A percentile compares a stretch with the other conserved stretches of the same genome.
Evolutionary conservation across 176 grass and related monocot genomes (phyloP).

Genomic region (Alloteropsis semialata): DNA sequence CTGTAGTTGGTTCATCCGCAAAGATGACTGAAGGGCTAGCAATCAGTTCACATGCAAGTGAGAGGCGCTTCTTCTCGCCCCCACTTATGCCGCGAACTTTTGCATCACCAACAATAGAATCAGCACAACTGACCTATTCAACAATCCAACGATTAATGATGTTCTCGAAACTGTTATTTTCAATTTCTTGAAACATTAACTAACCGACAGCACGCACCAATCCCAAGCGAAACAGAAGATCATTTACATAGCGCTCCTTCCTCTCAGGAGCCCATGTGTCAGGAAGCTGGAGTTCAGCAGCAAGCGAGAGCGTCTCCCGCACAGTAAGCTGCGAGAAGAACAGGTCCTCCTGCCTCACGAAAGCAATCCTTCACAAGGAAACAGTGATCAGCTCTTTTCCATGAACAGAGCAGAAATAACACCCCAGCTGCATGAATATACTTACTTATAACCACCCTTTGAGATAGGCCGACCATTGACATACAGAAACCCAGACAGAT

Average conservation of each 20-base stretch:
- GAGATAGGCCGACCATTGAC: constrained; percentile 60
- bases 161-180: not conserved
- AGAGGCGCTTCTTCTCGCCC: constrained; percentile 91
- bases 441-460: constrained; percentile 69
- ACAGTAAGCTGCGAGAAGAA: constrained; percentile 95
- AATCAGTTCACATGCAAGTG: constrained; percentile 91
- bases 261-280: constrained; percentile 47
- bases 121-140: constrained; percentile 78
- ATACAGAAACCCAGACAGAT: constrained; percentile 63
- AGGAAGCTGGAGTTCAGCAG: constrained; percentile 90
- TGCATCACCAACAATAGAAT: constrained; percentile 88
- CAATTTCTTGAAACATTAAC: not conserved
- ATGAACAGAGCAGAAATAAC: not conserved
- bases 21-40: constrained; percentile 95
- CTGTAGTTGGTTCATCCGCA: constrained; percentile 92
- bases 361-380: constrained; percentile 58
- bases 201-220: constrained; percentile 50
- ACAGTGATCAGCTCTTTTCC: not conserved
- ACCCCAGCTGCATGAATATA: not conserved
- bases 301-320: constrained; percentile 72
- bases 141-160: not conserved
- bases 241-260: constrained; percentile 65
- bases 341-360: constrained; percentile 85
- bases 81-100: constrained; percentile 96
- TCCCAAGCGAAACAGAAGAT: constrained; percentile 86